phyloP scores from a whole-genome alignment of 2,329 filamentous ascomycete species.

The Onygenales sp. region DNA sequence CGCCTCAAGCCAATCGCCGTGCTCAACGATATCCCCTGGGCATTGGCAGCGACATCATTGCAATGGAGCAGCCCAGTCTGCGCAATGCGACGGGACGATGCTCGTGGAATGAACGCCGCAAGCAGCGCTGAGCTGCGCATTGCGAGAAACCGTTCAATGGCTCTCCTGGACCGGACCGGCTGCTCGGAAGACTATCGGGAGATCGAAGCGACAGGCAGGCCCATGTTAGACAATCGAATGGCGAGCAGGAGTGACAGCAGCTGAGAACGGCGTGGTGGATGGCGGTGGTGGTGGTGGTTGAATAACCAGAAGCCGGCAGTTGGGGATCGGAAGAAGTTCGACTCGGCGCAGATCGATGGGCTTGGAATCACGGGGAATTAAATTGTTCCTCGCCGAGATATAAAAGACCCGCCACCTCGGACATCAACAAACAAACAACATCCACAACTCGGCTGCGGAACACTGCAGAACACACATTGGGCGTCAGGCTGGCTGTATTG shows the following conservation, averaged over 20 bases:
- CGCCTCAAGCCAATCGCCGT: conserved; percentile 10
- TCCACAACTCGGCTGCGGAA: not conserved
- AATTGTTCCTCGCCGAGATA: not conserved
- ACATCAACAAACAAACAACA: not conserved
- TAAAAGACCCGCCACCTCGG: not conserved
- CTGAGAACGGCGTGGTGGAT: not conserved
- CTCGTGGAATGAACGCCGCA: conserved; percentile 24
- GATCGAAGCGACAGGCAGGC: not conserved
- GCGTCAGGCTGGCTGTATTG: no score
- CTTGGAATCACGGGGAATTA: conserved; percentile 4
- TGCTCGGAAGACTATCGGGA: not conserved
- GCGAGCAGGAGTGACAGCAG: not conserved
- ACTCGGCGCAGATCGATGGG: not conserved
- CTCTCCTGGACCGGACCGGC: not conserved
- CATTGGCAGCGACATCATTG: not conserved
- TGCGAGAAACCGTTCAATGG: conserved; percentile 11
- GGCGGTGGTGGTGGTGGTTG: not conserved
- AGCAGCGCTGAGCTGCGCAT: conserved; percentile 35
- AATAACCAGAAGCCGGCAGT: not conserved
- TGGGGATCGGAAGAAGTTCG: not conserved
- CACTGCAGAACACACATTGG: no score
- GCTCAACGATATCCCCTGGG: not conserved
- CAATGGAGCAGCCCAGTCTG: conserved; percentile 8
- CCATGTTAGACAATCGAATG: conserved; percentile 1
- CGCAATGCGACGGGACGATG: conserved; percentile 17